Conservation (phyloP, 805 yeast species). For the Hyphopichia homilentoma region DNA sequence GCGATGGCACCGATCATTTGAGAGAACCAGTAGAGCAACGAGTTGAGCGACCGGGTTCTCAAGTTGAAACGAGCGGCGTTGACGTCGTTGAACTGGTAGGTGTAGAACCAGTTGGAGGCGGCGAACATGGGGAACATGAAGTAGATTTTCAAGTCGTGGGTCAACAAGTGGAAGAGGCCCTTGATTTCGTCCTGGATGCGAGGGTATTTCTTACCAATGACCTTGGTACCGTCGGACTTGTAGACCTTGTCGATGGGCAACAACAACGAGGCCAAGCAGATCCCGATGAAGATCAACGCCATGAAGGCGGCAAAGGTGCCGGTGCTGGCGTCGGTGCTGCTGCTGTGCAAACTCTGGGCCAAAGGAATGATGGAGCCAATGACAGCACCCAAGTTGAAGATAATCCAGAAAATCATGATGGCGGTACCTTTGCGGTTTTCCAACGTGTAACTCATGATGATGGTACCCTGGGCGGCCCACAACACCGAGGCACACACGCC, state of each 20-base stretch:
- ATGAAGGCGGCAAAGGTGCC: conserved; percentile 55
- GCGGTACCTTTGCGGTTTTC: conserved; percentile 52
- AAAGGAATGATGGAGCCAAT: conserved; percentile 59
- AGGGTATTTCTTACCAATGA: conserved; percentile 43
- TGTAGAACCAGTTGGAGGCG: conserved; percentile 64
- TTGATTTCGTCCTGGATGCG: conserved; percentile 42
- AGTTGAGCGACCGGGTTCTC: conserved; percentile 60
- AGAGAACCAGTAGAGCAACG: conserved; percentile 56
- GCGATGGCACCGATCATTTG: conserved; percentile 56
- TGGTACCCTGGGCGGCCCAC: conserved; percentile 60
- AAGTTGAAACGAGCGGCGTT: conserved; percentile 54
- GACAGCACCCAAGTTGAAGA: conserved; percentile 60
- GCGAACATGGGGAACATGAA: conserved; percentile 59
- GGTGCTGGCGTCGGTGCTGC: conserved; percentile 35
- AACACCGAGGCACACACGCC: conserved; percentile 53
- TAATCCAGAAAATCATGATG: conserved; percentile 56
- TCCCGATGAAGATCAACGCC: conserved; percentile 47
- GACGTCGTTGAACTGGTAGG: conserved; percentile 59
- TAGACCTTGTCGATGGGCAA: conserved; percentile 49
- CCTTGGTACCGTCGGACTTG: conserved; percentile 48
- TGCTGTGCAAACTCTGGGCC: conserved; percentile 44
- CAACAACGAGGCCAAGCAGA: conserved; percentile 40
- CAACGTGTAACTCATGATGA: conserved; percentile 55
- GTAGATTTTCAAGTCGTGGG: conserved; percentile 41
- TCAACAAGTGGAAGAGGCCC: conserved; percentile 36